Percentiles rank a stretch among this genome's conserved stretches.
These are phyloP conservation scores for Gillenia trifoliata DNA, from an alignment of 306 rosid genomes.

Conservation along the genomic window DNA sequence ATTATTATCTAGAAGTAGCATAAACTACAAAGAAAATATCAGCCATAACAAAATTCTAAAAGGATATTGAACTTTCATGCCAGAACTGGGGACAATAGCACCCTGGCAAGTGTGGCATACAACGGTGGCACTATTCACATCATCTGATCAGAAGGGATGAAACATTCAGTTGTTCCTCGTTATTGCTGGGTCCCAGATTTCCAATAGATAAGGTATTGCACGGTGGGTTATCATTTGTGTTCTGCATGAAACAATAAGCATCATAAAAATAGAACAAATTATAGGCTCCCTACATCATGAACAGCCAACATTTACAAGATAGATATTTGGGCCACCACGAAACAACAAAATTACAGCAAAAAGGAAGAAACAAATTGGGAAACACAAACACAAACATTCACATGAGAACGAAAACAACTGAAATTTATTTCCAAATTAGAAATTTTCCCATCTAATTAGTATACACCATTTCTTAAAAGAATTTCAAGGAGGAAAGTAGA, in stretches of 20 bases:
- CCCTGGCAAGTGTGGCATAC: constrained; percentile 95
- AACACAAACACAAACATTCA: constrained; percentile 7
- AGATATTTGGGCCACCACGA: neutral
- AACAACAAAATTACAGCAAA: neutral
- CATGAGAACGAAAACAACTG: neutral
- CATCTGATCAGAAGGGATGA: constrained; percentile 11
- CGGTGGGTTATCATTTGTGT: constrained; percentile 97
- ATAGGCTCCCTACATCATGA: neutral
- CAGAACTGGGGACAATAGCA: constrained; percentile 96
- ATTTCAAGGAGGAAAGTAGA: constrained; percentile 85
- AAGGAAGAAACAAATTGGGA: neutral
- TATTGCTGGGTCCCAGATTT: constrained; percentile 89
- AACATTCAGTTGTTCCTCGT: constrained; percentile 75
- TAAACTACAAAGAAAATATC: neutral
- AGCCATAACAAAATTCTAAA: constrained; percentile 20
- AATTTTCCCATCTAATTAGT: no score
- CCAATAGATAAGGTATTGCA: constrained; percentile 98
- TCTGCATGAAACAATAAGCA: constrained; percentile 41
- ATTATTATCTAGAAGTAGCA: neutral
- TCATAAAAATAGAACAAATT: neutral
- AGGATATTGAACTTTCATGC: constrained; percentile 99
- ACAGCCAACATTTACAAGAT: constrained; percentile 1
- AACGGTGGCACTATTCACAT: constrained; percentile 78
- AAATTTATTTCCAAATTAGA: neutral
- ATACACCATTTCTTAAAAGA: no score